Evolutionary conservation across 768 basidiomycete species (phyloP), one percentile per base, ranked within the genome.

Genomic region (Rhodotorula sphaerocarpa): DNA sequence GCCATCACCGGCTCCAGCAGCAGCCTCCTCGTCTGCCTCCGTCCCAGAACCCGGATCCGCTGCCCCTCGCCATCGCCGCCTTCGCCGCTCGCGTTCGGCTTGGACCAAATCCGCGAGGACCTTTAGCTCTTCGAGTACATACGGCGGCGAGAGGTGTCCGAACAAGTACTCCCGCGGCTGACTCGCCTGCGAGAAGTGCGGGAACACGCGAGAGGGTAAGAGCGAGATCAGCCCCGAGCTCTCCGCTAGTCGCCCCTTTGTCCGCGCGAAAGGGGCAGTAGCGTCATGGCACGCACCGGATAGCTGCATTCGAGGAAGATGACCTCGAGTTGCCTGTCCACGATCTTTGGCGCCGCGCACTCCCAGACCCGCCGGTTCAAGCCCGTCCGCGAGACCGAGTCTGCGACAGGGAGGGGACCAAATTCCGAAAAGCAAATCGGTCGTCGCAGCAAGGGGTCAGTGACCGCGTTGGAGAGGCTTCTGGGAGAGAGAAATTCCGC

Each of bases 291-390:
- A 53, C 65, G 31, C 4, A 72, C 71, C 1, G 63, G 59, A 41
- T 72, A 72, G 25, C 90, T 93, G 75, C 93, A 96, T 77, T 96
- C 93, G 72, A 97, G 88, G 73, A 97, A 96, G 59, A 96, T 81
- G n/a, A 82, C 80, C 36, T 82, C 80, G 21, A 96, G 80, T 6
- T 76, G 78, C 28, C 82, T 78, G 1, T 83, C 83, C 30, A 68
- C 72, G 69, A 95, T 83, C 74, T 84, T 84, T 48, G 82, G 78
- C 7, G 91, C 91, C 0, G 90, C 90, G 31, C 79, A 81, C 44
- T 80, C 81, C 93, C 92, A 96, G 50, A 97, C 84, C 45, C 79
- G 75, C 31, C 79, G 78, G 43, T 84, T 92, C 54, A 77, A 79
- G 7, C 85, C 85, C 20, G 76, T 74, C 21, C 71, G n/a, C 10